Conservation (phyloP, 225 moss, liverwort and hornwort species). For the Pleurozium schreberi region DNA sequence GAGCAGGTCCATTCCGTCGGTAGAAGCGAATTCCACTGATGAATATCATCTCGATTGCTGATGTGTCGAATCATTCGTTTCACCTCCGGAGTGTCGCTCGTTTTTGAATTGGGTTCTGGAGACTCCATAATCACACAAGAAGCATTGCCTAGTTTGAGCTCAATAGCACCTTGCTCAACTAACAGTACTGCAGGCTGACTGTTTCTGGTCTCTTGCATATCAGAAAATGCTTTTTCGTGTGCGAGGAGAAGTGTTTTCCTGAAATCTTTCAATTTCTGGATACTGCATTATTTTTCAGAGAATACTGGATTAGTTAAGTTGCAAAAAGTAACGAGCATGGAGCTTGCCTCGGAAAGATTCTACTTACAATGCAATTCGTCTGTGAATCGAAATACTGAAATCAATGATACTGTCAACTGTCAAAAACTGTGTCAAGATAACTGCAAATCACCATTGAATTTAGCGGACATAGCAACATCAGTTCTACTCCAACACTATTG, state of each 20-base stretch:
- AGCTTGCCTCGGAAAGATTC: not conserved
- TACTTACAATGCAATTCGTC: not conserved
- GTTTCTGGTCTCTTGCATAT: not conserved
- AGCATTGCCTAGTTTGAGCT: not conserved
- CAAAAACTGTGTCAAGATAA: not conserved
- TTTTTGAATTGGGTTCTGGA: not conserved
- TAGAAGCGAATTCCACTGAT: not conserved
- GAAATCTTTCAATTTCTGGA: constrained; percentile 10
- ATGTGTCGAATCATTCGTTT: not conserved
- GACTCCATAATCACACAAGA: not conserved
- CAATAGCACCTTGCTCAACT: not conserved
- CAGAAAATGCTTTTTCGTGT: constrained; percentile 11
- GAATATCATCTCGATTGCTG: not conserved
- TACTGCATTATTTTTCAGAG: not conserved
- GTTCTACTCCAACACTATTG: not conserved
- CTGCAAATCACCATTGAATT: not conserved
- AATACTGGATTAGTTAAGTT: not conserved
- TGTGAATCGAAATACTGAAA: not conserved
- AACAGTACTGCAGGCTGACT: not conserved
- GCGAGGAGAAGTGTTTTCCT: constrained; percentile 16
- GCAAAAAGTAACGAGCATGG: not conserved
- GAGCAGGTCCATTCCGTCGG: constrained; percentile 18
- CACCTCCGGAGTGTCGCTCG: not conserved
- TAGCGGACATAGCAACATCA: not conserved
- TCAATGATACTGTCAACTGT: not conserved